A percentile compares a stretch with the other conserved stretches of the same genome.
phyloP scores from a whole-genome alignment of 441 rosid species.

The Croton setiger region DNA sequence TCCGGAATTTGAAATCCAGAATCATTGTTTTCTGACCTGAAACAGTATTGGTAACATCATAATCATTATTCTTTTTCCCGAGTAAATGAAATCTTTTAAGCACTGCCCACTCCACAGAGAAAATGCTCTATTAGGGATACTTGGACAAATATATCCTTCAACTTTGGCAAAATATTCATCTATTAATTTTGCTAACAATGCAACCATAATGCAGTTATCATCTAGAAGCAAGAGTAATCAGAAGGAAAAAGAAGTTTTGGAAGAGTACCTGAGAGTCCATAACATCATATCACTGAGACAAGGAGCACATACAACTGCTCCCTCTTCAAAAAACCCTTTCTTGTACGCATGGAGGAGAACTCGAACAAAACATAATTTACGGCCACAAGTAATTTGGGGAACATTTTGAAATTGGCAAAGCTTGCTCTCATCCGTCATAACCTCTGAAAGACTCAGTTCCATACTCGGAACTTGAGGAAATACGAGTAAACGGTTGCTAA shows the following conservation, averaged over 20 bases:
- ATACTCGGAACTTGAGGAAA: slow-evolving; percentile 41
- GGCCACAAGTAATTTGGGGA: slow-evolving; percentile 27
- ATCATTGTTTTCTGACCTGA: slow-evolving; percentile 44
- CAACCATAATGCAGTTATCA: neutral
- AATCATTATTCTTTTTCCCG: slow-evolving; percentile 2
- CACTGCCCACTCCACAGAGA: neutral
- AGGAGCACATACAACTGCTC: slow-evolving; percentile 82
- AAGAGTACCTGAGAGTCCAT: slow-evolving; percentile 53
- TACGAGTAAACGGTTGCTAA: slow-evolving; percentile 33
- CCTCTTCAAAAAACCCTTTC: slow-evolving; percentile 83
- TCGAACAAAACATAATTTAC: slow-evolving; percentile 60
- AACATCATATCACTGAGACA: slow-evolving; percentile 44
- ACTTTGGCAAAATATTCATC: neutral
- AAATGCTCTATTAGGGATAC: neutral
- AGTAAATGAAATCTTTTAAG: neutral
- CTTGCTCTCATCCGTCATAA: slow-evolving; percentile 36
- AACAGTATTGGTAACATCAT: slow-evolving; percentile 9
- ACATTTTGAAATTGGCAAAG: slow-evolving; percentile 29
- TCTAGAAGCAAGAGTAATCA: neutral
- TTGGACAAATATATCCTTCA: slow-evolving; percentile 1
- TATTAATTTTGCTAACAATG: neutral
- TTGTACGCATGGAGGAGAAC: slow-evolving; percentile 70
- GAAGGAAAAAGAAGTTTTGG: neutral
- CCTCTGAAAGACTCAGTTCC: slow-evolving; percentile 27
- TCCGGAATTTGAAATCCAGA: slow-evolving; percentile 50